Conservation (phyloP, 108 stramenopile species). For the Stephanodiscus triporus region DNA sequence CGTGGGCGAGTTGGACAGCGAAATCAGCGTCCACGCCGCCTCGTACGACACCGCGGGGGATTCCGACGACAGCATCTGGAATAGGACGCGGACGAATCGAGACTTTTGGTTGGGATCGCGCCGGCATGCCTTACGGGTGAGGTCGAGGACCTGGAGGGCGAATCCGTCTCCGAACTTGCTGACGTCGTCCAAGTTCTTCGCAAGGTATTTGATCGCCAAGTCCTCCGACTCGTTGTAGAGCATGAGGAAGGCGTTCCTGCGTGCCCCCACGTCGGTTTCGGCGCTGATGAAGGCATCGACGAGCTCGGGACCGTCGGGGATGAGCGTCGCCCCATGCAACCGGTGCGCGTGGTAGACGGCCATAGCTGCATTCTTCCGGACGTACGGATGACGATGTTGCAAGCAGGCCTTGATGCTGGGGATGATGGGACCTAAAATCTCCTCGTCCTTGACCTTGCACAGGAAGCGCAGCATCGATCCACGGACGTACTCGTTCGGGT, state of each 20-base stretch:
- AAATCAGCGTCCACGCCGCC: constrained; percentile 98
- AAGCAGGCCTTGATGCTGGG: constrained; percentile 94
- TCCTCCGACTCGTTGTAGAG: constrained; percentile 96
- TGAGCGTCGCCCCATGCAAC: constrained; percentile 85
- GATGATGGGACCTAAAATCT: constrained; percentile 97
- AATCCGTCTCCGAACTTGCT: constrained; percentile 95
- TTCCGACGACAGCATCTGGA: constrained; percentile 90
- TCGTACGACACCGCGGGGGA: constrained; percentile 97
- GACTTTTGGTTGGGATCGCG: constrained; percentile 97
- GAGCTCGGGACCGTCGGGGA: constrained; percentile 98
- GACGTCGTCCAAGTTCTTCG: constrained; percentile 93
- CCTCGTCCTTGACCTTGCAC: constrained; percentile 97
- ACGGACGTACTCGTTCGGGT: constrained; percentile 99
- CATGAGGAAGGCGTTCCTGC: constrained; percentile 99
- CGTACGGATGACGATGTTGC: constrained; percentile 96
- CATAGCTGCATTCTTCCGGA: constrained; percentile 97
- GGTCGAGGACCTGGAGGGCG: constrained; percentile 94
- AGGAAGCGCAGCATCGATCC: constrained; percentile 98
- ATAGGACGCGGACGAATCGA: constrained; percentile 95
- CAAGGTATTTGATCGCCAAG: constrained; percentile 96
- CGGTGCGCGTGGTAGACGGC: constrained; percentile 94
- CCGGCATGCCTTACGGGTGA: constrained; percentile 95
- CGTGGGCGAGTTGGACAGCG: constrained; percentile 96
- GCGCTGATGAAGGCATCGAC: constrained; percentile 84
- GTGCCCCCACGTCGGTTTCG: constrained; percentile 92